Evolutionary conservation across 192 early-diverging fungal genomes (phyloP).

Genomic region (Mortierella claussenii): DNA sequence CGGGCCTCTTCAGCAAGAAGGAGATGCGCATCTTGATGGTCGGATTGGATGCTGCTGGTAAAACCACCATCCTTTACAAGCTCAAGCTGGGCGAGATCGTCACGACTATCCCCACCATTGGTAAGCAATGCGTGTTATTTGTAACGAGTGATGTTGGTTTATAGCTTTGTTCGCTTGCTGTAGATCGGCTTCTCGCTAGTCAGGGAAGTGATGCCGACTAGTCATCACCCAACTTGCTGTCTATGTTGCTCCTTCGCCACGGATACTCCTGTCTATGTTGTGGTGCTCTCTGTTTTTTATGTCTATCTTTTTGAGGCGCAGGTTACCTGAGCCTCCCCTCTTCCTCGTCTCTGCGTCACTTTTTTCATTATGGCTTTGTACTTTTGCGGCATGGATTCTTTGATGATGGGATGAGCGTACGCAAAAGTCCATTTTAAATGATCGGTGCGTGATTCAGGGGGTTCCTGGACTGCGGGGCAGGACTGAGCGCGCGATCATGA

Average conservation of each 20-base stretch:
- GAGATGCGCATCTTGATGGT: slow-evolving; percentile 99
- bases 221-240: neutral
- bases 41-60: slow-evolving; percentile 93
- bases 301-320: neutral
- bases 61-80: slow-evolving; percentile 99
- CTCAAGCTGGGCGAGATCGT: slow-evolving; percentile 99
- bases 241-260: too few species aligned
- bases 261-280: too few species aligned
- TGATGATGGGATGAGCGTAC: neutral
- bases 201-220: neutral
- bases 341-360: neutral
- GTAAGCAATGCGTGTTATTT: too few species aligned
- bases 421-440: slow-evolving; percentile 15
- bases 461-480: neutral
- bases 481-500: neutral
- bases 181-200: neutral
- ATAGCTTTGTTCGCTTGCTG: neutral
- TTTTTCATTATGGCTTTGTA: too few species aligned
- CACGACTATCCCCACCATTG: slow-evolving; percentile 99
- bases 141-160: neutral
- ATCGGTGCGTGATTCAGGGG: slow-evolving; percentile 22
- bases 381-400: neutral
- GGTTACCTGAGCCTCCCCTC: neutral
- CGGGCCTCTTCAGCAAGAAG: slow-evolving; percentile 87
- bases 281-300: too few species aligned